phyloP scores from a whole-genome alignment of 202 grass and related monocot species.

The Schoenoplectus tabernaemontani region DNA sequence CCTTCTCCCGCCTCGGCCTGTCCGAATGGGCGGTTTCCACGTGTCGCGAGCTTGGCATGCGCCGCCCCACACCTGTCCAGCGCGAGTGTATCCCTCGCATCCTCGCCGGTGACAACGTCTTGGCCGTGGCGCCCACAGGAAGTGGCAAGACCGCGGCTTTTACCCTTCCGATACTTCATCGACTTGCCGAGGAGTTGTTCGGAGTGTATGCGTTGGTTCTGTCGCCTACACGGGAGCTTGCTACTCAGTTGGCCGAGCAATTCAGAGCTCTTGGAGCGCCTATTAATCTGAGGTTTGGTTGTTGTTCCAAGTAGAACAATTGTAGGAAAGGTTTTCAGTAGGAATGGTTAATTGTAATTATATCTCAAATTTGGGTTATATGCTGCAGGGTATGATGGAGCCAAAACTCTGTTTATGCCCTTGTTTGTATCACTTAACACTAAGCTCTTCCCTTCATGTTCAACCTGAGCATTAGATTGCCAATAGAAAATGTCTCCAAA shows the following conservation, averaged over 20 bases:
- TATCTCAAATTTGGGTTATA: too few species aligned
- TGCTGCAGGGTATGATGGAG: too few species aligned
- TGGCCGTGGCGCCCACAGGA: constrained; percentile 75
- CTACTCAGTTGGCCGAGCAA: constrained; percentile 78
- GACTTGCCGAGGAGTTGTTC: constrained; percentile 61
- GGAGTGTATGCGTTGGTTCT: constrained; percentile 67
- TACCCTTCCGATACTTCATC: constrained; percentile 74
- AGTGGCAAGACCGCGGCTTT: constrained; percentile 92
- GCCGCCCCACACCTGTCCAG: constrained; percentile 61
- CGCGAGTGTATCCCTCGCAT: constrained; percentile 70
- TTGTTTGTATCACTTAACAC: too few species aligned
- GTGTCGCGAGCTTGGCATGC: constrained; percentile 55
- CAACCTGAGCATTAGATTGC: too few species aligned
- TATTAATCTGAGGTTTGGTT: constrained; percentile 41
- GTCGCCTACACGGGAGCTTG: constrained; percentile 79
- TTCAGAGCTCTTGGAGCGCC: constrained; percentile 79
- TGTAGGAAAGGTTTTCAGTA: too few species aligned
- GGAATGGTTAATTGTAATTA: neutral
- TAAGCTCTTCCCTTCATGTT: too few species aligned
- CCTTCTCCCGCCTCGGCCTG: constrained; percentile 73
- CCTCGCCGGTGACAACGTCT: constrained; percentile 56
- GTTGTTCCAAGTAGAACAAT: neutral
- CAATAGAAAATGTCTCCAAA: too few species aligned
- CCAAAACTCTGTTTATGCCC: too few species aligned
- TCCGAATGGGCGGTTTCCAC: constrained; percentile 61